Evolutionary conservation across 2,329 filamentous ascomycete genomes (phyloP), one percentile per base, ranked within the genome.

Genomic region (Monilinia fructigena): DNA sequence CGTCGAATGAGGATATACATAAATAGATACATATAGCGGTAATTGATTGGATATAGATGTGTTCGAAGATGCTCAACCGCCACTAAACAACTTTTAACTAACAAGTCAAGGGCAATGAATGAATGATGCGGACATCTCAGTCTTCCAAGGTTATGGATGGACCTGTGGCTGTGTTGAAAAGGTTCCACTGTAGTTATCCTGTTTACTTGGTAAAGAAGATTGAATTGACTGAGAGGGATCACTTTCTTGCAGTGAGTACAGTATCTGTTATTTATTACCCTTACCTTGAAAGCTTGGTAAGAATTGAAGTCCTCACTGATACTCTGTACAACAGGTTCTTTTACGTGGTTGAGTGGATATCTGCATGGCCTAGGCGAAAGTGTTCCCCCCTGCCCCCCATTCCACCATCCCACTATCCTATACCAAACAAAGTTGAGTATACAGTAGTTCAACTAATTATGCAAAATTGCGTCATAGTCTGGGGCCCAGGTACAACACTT

Each of bases 271-370:
- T 58, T 40, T 23, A 20, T 28, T 58, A 28, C 26, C 31, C 23
- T 23, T 23, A 23, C 23, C 23, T 31, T 6, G 31, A 6, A 31
- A 31, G 31, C 23, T 47, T 6, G 40, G 26, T 10, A 47, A n/a
- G 20, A 16, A 42, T 45, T 28, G 3, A 35, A 35, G 31, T 7
- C 7, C 31, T 6, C 31, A 7, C 2, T 28, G 28, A 28, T 28
- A 28, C 28, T 35, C 31, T 7, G 31, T 35, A 35, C 31, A 35
- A 35, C 55, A 56, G 16, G 40, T 58, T 59, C 42, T 48, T 47
- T 59, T 59, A 59, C 26, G 42, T 59, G 56, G 56, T 59, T 23
- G 16, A 59, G 56, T 48, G 56, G 56, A 48, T 47, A 26, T 59
- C 26, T 56, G 7, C 38, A 42, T n/a, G n/a, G 12, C 35, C 38